These are phyloP conservation scores for Debaryomyces coudertii DNA, from an alignment of 1,139 yeast species.

Conservation along the genomic window DNA sequence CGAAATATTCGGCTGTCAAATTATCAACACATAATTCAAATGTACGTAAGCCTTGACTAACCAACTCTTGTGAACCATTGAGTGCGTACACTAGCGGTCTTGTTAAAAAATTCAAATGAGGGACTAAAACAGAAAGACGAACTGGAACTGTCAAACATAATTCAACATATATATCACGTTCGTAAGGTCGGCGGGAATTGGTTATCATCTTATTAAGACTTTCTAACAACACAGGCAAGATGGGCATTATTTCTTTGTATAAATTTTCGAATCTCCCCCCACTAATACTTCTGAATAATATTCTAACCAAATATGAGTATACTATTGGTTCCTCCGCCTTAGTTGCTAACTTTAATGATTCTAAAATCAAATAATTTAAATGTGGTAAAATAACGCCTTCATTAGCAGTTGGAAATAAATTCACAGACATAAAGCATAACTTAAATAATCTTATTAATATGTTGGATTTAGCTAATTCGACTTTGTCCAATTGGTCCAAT, in stretches of 20 bases:
- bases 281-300: conserved; percentile 89
- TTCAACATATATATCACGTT: conserved; percentile 91
- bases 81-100: conserved; percentile 89
- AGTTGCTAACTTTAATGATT: conserved; percentile 78
- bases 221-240: conserved; percentile 82
- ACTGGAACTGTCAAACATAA: conserved; percentile 96
- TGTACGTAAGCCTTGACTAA: conserved; percentile 91
- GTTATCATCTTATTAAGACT: conserved; percentile 81
- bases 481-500: conserved; percentile 77
- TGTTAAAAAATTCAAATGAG: conserved; percentile 85
- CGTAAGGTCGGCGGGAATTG: conserved; percentile 86
- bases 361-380: conserved; percentile 76
- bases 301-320: conserved; percentile 84
- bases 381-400: conserved; percentile 89
- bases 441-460: conserved; percentile 85
- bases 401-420: conserved; percentile 82
- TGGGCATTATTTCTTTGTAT: conserved; percentile 90
- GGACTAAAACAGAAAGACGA: conserved; percentile 86
- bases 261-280: conserved; percentile 94
- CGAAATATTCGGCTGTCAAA: conserved; percentile 93
- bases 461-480: conserved; percentile 76
- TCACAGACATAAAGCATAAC: conserved; percentile 93
- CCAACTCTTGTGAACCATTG: conserved; percentile 88
- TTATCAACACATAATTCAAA: conserved; percentile 97
- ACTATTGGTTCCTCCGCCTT: conserved; percentile 91